Evolutionary conservation across 1,139 yeast species (phyloP), one percentile per base, ranked within the genome.

Genomic region (Taphrina deformans): DNA sequence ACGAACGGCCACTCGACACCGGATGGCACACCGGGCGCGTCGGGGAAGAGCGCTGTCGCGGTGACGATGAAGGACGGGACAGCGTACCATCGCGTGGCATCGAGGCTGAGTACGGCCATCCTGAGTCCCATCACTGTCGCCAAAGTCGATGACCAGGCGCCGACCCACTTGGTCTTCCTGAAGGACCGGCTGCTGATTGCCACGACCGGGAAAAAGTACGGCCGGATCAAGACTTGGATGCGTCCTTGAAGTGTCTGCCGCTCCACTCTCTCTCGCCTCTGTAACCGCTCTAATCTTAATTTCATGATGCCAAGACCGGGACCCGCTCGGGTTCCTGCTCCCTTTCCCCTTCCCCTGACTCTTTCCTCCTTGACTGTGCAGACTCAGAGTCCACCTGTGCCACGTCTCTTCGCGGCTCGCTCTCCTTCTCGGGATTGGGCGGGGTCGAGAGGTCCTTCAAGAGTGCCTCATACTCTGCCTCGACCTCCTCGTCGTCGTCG

Each of bases 111-210:
- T 26, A 67, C 68, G 10, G 70, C 71, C 12, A 66, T 69, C 26
- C 62, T 69, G 26, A 68, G 69, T 10, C 70, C 71, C 24, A 69
- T 69, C 38, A 65, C 69, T 53, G 69, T 68, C 16, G 68, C 66
- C 45, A 62, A 67, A 50, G 66, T 69, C 33, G 70, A 69, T 35
- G 67, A 67, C 14, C 70, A 69, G 44, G 68, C 70, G 24, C 65
- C 69, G 31, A 44, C 69, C 18, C 61, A 62, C n/a, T 40, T 69
- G 18, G 58, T 63, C 16, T 68, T 69, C 55, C 61, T 68, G 41
- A 66, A 67, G 62, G 70, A 69, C 51, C 51, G 65, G 31, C 35
- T 69, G 21, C 51, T 69, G 26, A 65, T 67, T 45, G 68, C 69
- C 16, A 59, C 56, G 31, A 40, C 48, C 7, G 63, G 63, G 21